Percentiles rank a stretch among this genome's conserved stretches.
These are phyloP conservation scores for Gossypioides kirkii DNA, from an alignment of 345 rosid genomes.

Conservation along the genomic window DNA sequence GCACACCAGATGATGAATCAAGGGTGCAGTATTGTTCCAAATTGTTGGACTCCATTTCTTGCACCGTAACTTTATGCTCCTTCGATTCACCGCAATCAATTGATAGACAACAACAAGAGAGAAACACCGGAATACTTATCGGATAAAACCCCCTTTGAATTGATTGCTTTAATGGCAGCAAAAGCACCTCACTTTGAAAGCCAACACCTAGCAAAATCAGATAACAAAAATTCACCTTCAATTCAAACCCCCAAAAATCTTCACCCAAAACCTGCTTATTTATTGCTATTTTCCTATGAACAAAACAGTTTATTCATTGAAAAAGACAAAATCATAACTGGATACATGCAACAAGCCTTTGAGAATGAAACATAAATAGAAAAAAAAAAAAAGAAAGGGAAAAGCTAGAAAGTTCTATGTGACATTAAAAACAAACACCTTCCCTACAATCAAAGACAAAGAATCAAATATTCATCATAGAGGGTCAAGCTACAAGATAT, in stretches of 20 bases:
- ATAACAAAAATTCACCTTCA: neutral
- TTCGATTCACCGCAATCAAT: conserved; percentile 7
- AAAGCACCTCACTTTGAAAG: neutral
- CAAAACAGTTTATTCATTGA: neutral
- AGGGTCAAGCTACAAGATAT: neutral
- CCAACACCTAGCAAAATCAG: neutral
- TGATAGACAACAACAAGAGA: neutral
- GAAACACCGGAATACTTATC: neutral
- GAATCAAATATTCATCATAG: neutral
- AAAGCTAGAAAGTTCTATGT: neutral
- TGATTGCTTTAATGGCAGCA: neutral
- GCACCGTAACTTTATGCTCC: conserved; percentile 21
- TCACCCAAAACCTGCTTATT: neutral
- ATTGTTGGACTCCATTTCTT: conserved; percentile 24
- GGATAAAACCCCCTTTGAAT: no score
- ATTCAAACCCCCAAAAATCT: neutral
- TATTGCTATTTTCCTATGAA: neutral
- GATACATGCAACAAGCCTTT: neutral
- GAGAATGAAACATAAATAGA: neutral
- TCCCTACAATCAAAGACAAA: neutral
- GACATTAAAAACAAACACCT: neutral
- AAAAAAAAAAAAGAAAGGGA: no score
- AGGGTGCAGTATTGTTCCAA: conserved; percentile 47
- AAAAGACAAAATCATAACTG: neutral
- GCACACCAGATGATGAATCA: conserved; percentile 51